Evolutionary conservation across 1,139 yeast genomes (phyloP).

Genomic region (Lodderomyces pseudojiufengensis): DNA sequence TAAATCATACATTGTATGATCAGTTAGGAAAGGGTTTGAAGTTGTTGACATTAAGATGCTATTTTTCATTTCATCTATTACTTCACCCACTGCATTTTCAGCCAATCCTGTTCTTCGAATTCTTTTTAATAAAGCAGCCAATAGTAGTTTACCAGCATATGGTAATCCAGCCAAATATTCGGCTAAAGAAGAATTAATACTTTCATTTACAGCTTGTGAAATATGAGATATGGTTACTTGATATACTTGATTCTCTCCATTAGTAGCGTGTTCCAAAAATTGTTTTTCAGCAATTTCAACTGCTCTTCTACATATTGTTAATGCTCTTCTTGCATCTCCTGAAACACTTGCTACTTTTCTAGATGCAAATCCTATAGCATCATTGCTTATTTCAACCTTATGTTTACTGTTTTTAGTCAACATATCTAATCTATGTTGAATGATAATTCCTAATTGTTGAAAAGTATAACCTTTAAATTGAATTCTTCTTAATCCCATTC

Average conservation of each 20-base stretch:
- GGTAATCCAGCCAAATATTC: slow-evolving; percentile 59
- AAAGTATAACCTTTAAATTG: slow-evolving; percentile 88
- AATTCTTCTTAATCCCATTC: slow-evolving; percentile 83
- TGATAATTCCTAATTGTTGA: slow-evolving; percentile 72
- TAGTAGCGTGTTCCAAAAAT: slow-evolving; percentile 21
- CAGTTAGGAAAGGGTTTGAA: slow-evolving; percentile 4
- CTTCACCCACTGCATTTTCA: slow-evolving; percentile 70
- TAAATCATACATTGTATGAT: slow-evolving; percentile 9
- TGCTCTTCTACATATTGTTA: slow-evolving; percentile 85
- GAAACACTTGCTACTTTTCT: slow-evolving; percentile 93
- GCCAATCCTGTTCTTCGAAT: slow-evolving; percentile 67
- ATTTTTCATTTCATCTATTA: slow-evolving; percentile 69
- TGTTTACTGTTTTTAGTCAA: slow-evolving; percentile 39
- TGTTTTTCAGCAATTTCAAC: slow-evolving; percentile 80
- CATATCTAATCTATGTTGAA: slow-evolving; percentile 63
- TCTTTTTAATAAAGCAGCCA: slow-evolving; percentile 64
- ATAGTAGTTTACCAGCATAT: slow-evolving; percentile 64
- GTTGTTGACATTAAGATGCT: slow-evolving; percentile 17
- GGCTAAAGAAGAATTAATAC: slow-evolving; percentile 69
- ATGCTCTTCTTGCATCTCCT: slow-evolving; percentile 95
- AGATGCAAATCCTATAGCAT: slow-evolving; percentile 88
- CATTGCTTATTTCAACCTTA: slow-evolving; percentile 52
- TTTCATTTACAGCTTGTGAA: slow-evolving; percentile 73
- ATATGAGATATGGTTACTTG: slow-evolving; percentile 68
- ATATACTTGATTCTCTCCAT: slow-evolving; percentile 34